These are phyloP conservation scores for Desmodesmus armatus DNA, from an alignment of 139 green algal species.

Conservation along the genomic window DNA sequence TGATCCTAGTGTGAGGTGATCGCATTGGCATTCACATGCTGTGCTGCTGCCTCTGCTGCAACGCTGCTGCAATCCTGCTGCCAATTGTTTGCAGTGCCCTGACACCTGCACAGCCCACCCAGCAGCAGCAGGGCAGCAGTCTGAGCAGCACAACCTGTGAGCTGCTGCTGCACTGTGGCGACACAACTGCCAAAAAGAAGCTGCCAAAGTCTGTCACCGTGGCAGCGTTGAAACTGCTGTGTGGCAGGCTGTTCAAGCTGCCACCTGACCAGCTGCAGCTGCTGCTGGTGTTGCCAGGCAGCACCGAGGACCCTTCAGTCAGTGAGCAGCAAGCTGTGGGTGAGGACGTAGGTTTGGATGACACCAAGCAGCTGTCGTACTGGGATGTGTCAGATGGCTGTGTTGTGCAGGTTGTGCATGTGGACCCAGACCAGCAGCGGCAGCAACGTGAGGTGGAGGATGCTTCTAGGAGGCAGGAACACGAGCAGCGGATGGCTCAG, in stretches of 20 bases:
- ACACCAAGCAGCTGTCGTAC: slow-evolving; percentile 18
- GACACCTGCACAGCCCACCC: background rate
- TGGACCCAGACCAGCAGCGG: slow-evolving; percentile 24
- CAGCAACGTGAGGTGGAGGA: background rate
- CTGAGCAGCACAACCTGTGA: slow-evolving; percentile 31
- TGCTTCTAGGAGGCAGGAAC: slow-evolving; percentile 7
- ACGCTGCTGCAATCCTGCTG: too few relatives aligned
- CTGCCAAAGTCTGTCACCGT: slow-evolving; percentile 60
- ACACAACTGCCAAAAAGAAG: slow-evolving; percentile 51
- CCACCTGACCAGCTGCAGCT: slow-evolving; percentile 46
- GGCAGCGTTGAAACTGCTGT: slow-evolving; percentile 56
- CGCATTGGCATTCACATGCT: too few relatives aligned
- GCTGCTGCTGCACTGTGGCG: slow-evolving; percentile 21
- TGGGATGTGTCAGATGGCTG: slow-evolving; percentile 41
- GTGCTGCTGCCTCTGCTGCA: too few relatives aligned
- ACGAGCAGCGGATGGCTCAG: slow-evolving; percentile 28
- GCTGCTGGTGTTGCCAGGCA: slow-evolving; percentile 29
- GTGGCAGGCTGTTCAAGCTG: slow-evolving; percentile 67
- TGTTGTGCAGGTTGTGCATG: slow-evolving; percentile 50
- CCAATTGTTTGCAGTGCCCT: background rate
- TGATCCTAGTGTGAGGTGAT: too few relatives aligned
- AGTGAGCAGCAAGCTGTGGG: slow-evolving; percentile 34
- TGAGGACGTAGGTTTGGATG: slow-evolving; percentile 47
- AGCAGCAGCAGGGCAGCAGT: slow-evolving; percentile 39
- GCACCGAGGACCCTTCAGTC: background rate